Evolutionary conservation across 495 filamentous ascomycete species (phyloP).

Genomic region (Lentithecium fluviatile): DNA sequence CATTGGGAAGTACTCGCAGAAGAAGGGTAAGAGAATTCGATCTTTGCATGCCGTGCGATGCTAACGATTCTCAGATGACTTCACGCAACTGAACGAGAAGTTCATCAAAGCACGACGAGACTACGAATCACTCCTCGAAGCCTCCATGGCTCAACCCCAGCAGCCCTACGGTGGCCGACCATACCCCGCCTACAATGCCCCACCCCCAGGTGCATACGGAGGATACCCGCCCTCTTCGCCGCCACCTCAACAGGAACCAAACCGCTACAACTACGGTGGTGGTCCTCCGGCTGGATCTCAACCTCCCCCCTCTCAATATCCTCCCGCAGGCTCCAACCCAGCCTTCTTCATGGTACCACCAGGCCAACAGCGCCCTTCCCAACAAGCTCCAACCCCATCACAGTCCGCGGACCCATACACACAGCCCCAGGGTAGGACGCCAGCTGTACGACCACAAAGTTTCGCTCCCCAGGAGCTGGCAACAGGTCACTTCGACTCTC

Average conservation of each 20-base stretch:
- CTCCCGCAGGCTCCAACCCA: slow-evolving; percentile 25
- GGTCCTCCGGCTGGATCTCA: slow-evolving; percentile 19
- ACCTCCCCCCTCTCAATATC: slow-evolving; percentile 38
- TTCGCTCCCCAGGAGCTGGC: slow-evolving; percentile 43
- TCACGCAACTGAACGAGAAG: slow-evolving; percentile 96
- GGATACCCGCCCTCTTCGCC: slow-evolving; percentile 28
- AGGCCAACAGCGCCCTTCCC: slow-evolving; percentile 38
- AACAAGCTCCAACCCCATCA: slow-evolving; percentile 25
- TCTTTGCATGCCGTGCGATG: background rate
- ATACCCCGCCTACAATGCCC: slow-evolving; percentile 34
- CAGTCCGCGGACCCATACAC: slow-evolving; percentile 26
- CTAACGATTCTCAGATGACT: slow-evolving; percentile 67
- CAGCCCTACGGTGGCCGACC: slow-evolving; percentile 43
- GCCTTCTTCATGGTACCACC: slow-evolving; percentile 38
- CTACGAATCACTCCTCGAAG: slow-evolving; percentile 92
- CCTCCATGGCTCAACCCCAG: slow-evolving; percentile 74
- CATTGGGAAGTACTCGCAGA: slow-evolving; percentile 98
- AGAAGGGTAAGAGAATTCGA: slow-evolving; percentile 70
- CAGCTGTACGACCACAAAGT: slow-evolving; percentile 30
- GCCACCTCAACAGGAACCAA: slow-evolving; percentile 38
- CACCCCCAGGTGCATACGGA: slow-evolving; percentile 28
- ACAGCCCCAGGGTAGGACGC: slow-evolving; percentile 18
- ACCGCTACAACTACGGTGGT: slow-evolving; percentile 37
- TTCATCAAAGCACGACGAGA: slow-evolving; percentile 98
- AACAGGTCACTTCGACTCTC: slow-evolving; percentile 42